phyloP scores from a whole-genome alignment of 345 rosid species.

The Aurinia saxatilis region DNA sequence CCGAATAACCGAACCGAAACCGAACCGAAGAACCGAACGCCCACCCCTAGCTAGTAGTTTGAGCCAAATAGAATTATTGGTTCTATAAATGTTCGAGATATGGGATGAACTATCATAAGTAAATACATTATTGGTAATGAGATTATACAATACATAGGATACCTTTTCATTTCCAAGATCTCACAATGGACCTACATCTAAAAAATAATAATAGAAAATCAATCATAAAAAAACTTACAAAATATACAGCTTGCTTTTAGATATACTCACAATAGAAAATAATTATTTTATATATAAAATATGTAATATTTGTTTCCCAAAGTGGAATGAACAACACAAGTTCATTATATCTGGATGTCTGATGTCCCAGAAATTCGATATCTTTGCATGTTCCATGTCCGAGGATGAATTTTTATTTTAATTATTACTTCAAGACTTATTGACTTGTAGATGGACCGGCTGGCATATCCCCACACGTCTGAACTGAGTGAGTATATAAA shows the following conservation, averaged over 20 bases:
- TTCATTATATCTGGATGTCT: neutral
- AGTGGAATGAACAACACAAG: neutral
- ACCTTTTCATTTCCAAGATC: slow-evolving; percentile 4
- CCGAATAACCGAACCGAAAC: too few species aligned
- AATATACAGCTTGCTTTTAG: neutral
- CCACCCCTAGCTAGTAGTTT: neutral
- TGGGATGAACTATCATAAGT: neutral
- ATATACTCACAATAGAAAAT: neutral
- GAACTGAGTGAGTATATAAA: too few species aligned
- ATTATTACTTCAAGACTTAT: neutral
- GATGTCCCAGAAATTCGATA: slow-evolving; percentile 15
- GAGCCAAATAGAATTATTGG: neutral
- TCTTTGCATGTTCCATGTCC: slow-evolving; percentile 15
- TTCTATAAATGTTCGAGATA: neutral
- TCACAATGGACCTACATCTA: slow-evolving; percentile 13
- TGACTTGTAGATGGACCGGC: neutral
- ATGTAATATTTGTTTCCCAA: neutral
- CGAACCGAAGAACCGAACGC: too few species aligned
- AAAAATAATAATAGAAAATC: neutral
- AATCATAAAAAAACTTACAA: neutral
- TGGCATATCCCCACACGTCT: slow-evolving; percentile 1
- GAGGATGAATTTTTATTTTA: neutral
- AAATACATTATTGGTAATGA: neutral
- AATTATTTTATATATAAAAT: neutral
- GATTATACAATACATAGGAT: slow-evolving; percentile 8